Percentiles rank a stretch among this genome's conserved stretches.
Evolutionary conservation across 2,329 filamentous ascomycete genomes (phyloP).

Genomic region (Trichophyton simii): DNA sequence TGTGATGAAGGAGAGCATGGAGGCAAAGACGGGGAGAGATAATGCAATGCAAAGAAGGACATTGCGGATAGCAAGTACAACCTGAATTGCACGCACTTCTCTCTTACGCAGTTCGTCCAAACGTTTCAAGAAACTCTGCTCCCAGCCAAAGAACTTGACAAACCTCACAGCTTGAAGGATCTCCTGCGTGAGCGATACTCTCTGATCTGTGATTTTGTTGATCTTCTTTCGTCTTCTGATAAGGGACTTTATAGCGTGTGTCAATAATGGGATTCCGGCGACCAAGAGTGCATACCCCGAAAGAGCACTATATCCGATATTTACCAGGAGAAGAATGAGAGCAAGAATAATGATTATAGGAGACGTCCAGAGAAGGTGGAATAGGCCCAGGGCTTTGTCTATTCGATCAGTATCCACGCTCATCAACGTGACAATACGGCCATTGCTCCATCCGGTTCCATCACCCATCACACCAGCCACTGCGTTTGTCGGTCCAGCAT

Average conservation of each 20-base stretch:
- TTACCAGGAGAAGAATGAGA: constrained; percentile 67
- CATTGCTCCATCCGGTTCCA: constrained; percentile 79
- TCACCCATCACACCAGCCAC: constrained; percentile 48
- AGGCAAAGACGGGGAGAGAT: constrained; percentile 80
- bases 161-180: constrained; percentile 84
- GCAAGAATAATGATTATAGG: constrained; percentile 69
- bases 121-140: constrained; percentile 68
- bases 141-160: constrained; percentile 96
- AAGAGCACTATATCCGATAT: constrained; percentile 78
- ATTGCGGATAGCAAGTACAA: constrained; percentile 70
- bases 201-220: constrained; percentile 88
- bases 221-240: constrained; percentile 65
- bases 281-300: constrained; percentile 76
- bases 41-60: constrained; percentile 73
- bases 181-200: constrained; percentile 83
- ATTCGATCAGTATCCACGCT: constrained; percentile 88
- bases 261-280: constrained; percentile 64
- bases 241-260: constrained; percentile 61
- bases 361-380: constrained; percentile 83
- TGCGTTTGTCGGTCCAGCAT: constrained; percentile 23
- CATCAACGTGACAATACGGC: constrained; percentile 85
- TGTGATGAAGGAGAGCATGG: constrained; percentile 89
- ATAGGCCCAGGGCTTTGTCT: constrained; percentile 75
- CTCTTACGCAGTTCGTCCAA: constrained; percentile 59
- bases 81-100: constrained; percentile 75